phyloP scores from a whole-genome alignment of 129 eudicot genomes.

The Centella asiatica region DNA sequence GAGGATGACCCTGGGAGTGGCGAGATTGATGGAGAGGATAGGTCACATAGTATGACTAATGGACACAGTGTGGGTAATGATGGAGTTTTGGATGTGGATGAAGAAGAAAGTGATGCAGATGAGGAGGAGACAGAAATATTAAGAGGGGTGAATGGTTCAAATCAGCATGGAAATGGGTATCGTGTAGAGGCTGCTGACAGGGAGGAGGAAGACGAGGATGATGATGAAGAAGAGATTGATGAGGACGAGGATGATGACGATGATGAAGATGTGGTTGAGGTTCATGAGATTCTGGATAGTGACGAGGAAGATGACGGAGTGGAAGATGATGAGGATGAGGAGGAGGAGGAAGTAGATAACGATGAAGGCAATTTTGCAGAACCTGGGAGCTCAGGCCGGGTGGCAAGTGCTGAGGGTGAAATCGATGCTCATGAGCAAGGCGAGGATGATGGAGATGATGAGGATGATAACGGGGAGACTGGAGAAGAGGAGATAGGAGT shows the following conservation, averaged over 20 bases:
- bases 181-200: slow-evolving; percentile 43
- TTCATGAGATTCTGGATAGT: slow-evolving; percentile 75
- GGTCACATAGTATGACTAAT: slow-evolving; percentile 36
- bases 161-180: slow-evolving; percentile 57
- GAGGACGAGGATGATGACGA: slow-evolving; percentile 71
- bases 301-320: slow-evolving; percentile 81
- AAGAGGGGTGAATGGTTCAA: slow-evolving; percentile 41
- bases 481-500: slow-evolving; percentile 78
- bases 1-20: slow-evolving; percentile 98
- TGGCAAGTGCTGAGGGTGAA: slow-evolving; percentile 77
- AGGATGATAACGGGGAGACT: slow-evolving; percentile 93
- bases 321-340: slow-evolving; percentile 52
- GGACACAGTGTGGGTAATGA: slow-evolving; percentile 48
- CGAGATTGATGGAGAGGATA: slow-evolving; percentile 78
- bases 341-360: slow-evolving; percentile 54
- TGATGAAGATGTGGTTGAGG: slow-evolving; percentile 83
- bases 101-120: slow-evolving; percentile 95
- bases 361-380: slow-evolving; percentile 52
- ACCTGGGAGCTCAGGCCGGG: slow-evolving; percentile 63
- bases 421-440: slow-evolving; percentile 99
- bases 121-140: slow-evolving; percentile 84
- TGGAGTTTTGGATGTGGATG: slow-evolving; percentile 89
- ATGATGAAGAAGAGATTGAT: slow-evolving; percentile 61
- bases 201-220: slow-evolving; percentile 48
- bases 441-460: slow-evolving; percentile 90